Percentiles rank a stretch among this genome's conserved stretches.
Evolutionary conservation across 2,329 filamentous ascomycete genomes (phyloP).

Genomic region (Stagonosporopsis rhizophila): DNA sequence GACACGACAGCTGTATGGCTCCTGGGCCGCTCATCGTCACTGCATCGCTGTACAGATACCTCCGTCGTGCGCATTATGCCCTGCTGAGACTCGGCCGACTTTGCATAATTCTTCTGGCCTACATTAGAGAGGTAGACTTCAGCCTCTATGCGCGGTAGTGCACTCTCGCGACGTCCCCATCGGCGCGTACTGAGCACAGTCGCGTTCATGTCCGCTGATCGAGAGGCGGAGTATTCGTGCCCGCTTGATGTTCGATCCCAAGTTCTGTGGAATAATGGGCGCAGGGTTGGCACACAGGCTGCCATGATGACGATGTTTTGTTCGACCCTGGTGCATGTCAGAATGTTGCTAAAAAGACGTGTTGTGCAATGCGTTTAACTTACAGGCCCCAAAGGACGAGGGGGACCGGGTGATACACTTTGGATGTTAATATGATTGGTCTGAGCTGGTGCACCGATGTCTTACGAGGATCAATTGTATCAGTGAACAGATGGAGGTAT

Average conservation of each 20-base stretch:
- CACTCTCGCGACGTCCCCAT: background rate
- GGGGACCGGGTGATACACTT: conserved; percentile 11
- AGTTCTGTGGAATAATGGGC: conserved; percentile 13
- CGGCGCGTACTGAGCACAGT: background rate
- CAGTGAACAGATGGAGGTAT: conserved; percentile 14
- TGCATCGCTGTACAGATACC: background rate
- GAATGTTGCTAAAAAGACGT: background rate
- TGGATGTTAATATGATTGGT: background rate
- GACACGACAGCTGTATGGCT: background rate
- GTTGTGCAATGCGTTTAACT: background rate
- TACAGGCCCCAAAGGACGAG: conserved; percentile 16
- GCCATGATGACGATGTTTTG: conserved; percentile 22
- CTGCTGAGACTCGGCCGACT: conserved; percentile 5
- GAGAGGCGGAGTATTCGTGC: background rate
- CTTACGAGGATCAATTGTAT: conserved; percentile 5
- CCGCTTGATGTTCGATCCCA: conserved; percentile 10
- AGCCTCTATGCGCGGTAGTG: background rate
- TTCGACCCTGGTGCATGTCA: conserved; percentile 5
- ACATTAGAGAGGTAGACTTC: background rate
- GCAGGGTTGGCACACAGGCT: conserved; percentile 19
- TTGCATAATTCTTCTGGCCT: background rate
- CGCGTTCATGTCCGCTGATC: background rate
- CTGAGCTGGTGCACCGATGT: background rate
- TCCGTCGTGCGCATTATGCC: conserved; percentile 5
- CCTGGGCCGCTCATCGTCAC: background rate